These are phyloP conservation scores for Datisca glomerata DNA, from an alignment of 306 rosid genomes.

Conservation along the genomic window DNA sequence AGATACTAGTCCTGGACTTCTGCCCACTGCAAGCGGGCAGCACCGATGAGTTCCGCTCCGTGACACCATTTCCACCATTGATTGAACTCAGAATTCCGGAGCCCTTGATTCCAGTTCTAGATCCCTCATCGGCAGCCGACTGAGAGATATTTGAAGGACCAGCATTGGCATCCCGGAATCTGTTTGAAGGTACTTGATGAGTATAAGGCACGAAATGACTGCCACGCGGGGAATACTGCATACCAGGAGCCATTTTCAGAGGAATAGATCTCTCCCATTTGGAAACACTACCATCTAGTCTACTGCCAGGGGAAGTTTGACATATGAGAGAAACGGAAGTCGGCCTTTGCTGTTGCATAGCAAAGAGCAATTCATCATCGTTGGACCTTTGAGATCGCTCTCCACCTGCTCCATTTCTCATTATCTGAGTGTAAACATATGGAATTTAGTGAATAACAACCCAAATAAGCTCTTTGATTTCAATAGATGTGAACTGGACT, in stretches of 20 bases:
- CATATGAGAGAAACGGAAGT: constrained; percentile 44
- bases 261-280: constrained; percentile 46
- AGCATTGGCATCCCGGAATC: constrained; percentile 53
- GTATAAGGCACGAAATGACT: constrained; percentile 36
- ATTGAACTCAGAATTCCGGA: constrained; percentile 66
- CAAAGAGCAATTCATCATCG: constrained; percentile 52
- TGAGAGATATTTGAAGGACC: constrained; percentile 76
- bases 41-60: constrained; percentile 52
- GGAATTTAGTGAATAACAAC: constrained; percentile 11
- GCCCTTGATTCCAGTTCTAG: constrained; percentile 92
- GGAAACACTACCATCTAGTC: constrained; percentile 34
- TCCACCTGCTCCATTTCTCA: constrained; percentile 52
- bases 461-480: background rate
- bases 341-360: constrained; percentile 44
- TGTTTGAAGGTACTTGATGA: constrained; percentile 43
- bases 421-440: constrained; percentile 32
- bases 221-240: constrained; percentile 53
- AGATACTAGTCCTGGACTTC: constrained; percentile 32
- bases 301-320: constrained; percentile 47
- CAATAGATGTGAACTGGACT: constrained; percentile 3
- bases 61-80: constrained; percentile 26
- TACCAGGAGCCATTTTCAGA: constrained; percentile 40
- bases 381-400: constrained; percentile 54
- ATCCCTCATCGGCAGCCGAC: constrained; percentile 93
- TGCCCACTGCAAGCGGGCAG: constrained; percentile 48